phyloP scores from a whole-genome alignment of 164 flowering plant genomes.

The Magnolia kwangsiensis region DNA sequence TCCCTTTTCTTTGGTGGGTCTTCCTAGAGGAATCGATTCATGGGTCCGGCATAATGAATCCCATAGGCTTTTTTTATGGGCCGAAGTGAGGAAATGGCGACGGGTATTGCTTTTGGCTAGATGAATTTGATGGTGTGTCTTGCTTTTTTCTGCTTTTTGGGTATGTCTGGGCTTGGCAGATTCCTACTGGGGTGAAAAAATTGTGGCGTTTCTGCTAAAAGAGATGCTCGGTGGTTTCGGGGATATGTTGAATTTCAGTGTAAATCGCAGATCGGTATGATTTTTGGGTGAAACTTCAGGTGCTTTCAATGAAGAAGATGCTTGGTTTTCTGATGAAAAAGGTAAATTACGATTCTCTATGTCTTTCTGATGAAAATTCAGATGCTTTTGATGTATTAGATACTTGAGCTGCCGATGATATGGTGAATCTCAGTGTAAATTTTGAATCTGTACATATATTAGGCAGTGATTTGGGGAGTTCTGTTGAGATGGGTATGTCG shows the following conservation, averaged over 20 bases:
- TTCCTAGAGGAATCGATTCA: conserved; percentile 3
- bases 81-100: neutral
- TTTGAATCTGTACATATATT: neutral
- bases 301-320: neutral
- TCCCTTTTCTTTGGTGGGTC: neutral
- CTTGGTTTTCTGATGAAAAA: neutral
- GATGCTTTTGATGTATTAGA: neutral
- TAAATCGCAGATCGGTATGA: neutral
- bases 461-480: neutral
- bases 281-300: neutral
- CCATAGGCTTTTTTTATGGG: neutral
- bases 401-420: neutral
- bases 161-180: neutral
- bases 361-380: neutral
- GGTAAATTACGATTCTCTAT: neutral
- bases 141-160: conserved; percentile 1
- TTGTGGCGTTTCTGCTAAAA: neutral
- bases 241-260: neutral
- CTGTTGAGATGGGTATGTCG: neutral
- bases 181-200: neutral
- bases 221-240: neutral
- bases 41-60: conserved; percentile 1
- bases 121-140: neutral
- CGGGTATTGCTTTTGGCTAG: neutral
- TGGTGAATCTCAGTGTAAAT: neutral